phyloP scores from a whole-genome alignment of 2,329 filamentous ascomycete genomes.

The Amesomyces nigricolor region DNA sequence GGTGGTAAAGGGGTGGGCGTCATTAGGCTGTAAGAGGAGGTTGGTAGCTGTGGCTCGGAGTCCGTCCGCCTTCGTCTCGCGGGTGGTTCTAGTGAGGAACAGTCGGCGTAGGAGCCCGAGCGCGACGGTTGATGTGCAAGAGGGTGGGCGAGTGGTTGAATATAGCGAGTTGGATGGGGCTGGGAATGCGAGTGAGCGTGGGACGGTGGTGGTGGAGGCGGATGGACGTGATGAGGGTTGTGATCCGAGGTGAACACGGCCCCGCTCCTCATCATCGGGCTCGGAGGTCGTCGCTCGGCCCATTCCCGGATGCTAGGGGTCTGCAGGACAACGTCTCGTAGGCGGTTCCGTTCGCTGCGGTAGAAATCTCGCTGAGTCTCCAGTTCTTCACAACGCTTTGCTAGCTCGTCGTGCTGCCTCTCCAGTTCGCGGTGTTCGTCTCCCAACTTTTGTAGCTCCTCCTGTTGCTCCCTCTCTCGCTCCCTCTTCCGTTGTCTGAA shows the following conservation, averaged over 20 bases:
- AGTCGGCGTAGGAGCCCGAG: constrained; percentile 31
- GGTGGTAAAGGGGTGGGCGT: constrained; percentile 38
- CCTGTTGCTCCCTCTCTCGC: constrained; percentile 66
- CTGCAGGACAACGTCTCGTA: constrained; percentile 59
- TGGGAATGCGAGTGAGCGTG: constrained; percentile 14
- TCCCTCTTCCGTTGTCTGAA: constrained; percentile 80
- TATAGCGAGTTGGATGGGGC: constrained; percentile 26
- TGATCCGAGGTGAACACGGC: constrained; percentile 35
- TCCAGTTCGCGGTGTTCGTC: constrained; percentile 60
- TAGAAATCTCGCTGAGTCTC: constrained; percentile 68
- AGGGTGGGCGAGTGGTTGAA: constrained; percentile 25
- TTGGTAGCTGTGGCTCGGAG: constrained; percentile 39
- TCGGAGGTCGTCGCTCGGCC: constrained; percentile 37
- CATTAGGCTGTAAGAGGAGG: constrained; percentile 36
- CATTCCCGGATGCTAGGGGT: constrained; percentile 52
- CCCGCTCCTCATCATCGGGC: constrained; percentile 13
- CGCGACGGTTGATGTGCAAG: constrained; percentile 23
- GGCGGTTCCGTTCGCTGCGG: constrained; percentile 63
- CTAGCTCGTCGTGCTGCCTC: constrained; percentile 50
- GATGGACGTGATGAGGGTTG: constrained; percentile 29
- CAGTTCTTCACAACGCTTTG: constrained; percentile 46
- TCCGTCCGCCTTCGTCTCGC: constrained; percentile 45
- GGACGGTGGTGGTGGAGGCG: not conserved
- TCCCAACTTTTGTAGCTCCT: constrained; percentile 64
- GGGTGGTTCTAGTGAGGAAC: constrained; percentile 41